Evolutionary conservation across 192 early-diverging fungal species (phyloP).

Genomic region (Jimgerdemannia flammicorona): DNA sequence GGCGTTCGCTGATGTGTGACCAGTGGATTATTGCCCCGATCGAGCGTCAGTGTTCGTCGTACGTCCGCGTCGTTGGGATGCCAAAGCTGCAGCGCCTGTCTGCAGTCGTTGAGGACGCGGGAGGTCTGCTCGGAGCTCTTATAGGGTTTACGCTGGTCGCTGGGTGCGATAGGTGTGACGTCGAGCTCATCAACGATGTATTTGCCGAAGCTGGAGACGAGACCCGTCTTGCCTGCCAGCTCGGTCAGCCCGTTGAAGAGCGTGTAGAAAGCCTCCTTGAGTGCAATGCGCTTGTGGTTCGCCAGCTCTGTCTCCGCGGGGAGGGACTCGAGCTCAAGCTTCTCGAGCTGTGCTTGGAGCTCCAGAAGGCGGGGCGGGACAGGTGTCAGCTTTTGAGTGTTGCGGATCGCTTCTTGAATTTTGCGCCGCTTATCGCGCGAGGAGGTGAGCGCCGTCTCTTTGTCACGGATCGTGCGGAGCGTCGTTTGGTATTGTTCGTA

Average conservation of each 20-base stretch:
- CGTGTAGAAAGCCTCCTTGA: slow-evolving; percentile 23
- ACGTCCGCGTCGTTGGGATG: slow-evolving; percentile 22
- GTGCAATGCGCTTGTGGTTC: slow-evolving; percentile 26
- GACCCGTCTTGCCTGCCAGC: slow-evolving; percentile 27
- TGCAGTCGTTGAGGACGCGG: slow-evolving; percentile 18
- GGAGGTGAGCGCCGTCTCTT: slow-evolving; percentile 11
- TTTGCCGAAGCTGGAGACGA: slow-evolving; percentile 30
- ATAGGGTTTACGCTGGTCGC: slow-evolving; percentile 12
- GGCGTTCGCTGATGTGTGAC: neutral
- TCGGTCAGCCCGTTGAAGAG: slow-evolving; percentile 32
- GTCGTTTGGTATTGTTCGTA: slow-evolving; percentile 26
- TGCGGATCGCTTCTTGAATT: slow-evolving; percentile 17
- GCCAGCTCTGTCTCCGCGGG: slow-evolving; percentile 23
- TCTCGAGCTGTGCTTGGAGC: slow-evolving; percentile 14
- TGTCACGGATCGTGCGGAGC: slow-evolving; percentile 21
- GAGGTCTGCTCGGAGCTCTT: slow-evolving; percentile 18
- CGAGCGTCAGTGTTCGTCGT: slow-evolving; percentile 24
- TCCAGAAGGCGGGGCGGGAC: slow-evolving; percentile 13
- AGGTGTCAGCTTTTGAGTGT: slow-evolving; percentile 14
- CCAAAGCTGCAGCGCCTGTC: slow-evolving; percentile 17
- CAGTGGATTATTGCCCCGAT: slow-evolving; percentile 22
- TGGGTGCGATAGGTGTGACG: slow-evolving; percentile 16
- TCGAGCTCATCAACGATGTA: slow-evolving; percentile 28
- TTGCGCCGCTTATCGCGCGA: slow-evolving; percentile 16
- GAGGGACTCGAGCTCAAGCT: slow-evolving; percentile 12